Evolutionary conservation across 768 basidiomycete species (phyloP).

Genomic region (Hirschioporus abietinus): DNA sequence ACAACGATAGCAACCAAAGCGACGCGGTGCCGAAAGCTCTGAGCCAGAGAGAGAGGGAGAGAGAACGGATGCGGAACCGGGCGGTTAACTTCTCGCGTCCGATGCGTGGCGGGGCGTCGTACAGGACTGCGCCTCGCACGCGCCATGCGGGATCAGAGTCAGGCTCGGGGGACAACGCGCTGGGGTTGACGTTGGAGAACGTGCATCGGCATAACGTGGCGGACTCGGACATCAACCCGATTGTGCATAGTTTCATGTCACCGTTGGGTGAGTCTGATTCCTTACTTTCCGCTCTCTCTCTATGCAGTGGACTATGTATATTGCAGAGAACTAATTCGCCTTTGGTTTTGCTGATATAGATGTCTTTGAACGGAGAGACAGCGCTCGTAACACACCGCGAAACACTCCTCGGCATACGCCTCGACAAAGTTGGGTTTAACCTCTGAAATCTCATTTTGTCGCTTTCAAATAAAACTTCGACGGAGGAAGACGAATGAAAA

Average conservation of each 20-base stretch:
- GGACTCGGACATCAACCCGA: constrained; percentile 34
- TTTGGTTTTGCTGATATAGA: too few relatives aligned
- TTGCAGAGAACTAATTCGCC: too few relatives aligned
- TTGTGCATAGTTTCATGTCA: constrained; percentile 62
- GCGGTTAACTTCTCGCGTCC: not conserved
- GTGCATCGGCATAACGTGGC: constrained; percentile 36
- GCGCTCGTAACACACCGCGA: not conserved
- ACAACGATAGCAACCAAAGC: not conserved
- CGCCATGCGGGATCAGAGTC: too few relatives aligned
- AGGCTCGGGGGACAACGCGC: constrained; percentile 14
- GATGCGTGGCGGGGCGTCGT: not conserved
- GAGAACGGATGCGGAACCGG: constrained; percentile 31
- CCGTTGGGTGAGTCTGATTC: constrained; percentile 50
- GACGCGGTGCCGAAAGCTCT: not conserved
- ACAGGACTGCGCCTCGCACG: too few relatives aligned
- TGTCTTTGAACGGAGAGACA: not conserved
- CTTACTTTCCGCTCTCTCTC: not conserved
- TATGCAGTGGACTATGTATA: too few relatives aligned
- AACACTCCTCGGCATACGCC: not conserved
- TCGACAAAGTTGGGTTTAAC: not conserved
- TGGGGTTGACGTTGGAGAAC: constrained; percentile 37
- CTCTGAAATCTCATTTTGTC: too few relatives aligned
- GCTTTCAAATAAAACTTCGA: not conserved
- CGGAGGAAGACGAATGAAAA: not conserved
- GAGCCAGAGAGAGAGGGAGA: constrained; percentile 25